Evolutionary conservation across 1,284 basidiomycete genomes (phyloP).

Genomic region (Neonothopanus nambi): DNA sequence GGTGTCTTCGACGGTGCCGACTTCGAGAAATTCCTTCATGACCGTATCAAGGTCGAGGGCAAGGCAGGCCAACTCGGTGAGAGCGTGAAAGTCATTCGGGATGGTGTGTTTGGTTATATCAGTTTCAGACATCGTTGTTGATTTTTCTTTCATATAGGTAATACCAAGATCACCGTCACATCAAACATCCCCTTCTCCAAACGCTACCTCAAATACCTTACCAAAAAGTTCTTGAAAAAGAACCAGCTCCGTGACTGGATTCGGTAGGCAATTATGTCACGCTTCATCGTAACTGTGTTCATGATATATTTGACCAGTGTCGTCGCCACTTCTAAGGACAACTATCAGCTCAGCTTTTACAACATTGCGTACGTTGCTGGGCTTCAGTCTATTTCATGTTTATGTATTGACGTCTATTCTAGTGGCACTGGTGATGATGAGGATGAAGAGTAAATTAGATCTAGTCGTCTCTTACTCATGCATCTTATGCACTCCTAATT

Average conservation of each 20-base stretch:
- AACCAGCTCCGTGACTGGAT: slow-evolving; percentile 85
- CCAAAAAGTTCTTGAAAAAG: slow-evolving; percentile 96
- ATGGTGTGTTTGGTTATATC: slow-evolving; percentile 55
- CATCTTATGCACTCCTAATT: slow-evolving; percentile 1
- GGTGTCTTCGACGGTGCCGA: slow-evolving; percentile 90
- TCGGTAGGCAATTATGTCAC: slow-evolving; percentile 46
- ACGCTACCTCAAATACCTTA: slow-evolving; percentile 91
- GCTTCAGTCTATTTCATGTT: slow-evolving; percentile 18
- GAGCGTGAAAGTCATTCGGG: slow-evolving; percentile 76
- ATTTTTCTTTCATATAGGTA: slow-evolving; percentile 40
- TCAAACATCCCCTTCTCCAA: slow-evolving; percentile 89
- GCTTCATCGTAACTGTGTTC: not conserved
- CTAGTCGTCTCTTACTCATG: not conserved
- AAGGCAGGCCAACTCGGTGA: slow-evolving; percentile 89
- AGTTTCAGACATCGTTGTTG: slow-evolving; percentile 10
- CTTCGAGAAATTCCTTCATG: slow-evolving; percentile 93
- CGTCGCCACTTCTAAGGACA: slow-evolving; percentile 87
- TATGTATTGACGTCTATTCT: slow-evolving; percentile 20
- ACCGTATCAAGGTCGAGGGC: slow-evolving; percentile 85
- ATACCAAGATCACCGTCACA: slow-evolving; percentile 78
- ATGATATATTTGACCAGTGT: slow-evolving; percentile 47
- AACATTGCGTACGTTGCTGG: slow-evolving; percentile 76
- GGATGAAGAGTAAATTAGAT: slow-evolving; percentile 45
- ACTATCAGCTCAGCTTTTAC: slow-evolving; percentile 91
- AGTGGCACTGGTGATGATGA: slow-evolving; percentile 46